Evolutionary conservation across 2,329 filamentous ascomycete genomes (phyloP), one percentile per base, ranked within the genome.

Genomic region (Plectosphaerella sp.): DNA sequence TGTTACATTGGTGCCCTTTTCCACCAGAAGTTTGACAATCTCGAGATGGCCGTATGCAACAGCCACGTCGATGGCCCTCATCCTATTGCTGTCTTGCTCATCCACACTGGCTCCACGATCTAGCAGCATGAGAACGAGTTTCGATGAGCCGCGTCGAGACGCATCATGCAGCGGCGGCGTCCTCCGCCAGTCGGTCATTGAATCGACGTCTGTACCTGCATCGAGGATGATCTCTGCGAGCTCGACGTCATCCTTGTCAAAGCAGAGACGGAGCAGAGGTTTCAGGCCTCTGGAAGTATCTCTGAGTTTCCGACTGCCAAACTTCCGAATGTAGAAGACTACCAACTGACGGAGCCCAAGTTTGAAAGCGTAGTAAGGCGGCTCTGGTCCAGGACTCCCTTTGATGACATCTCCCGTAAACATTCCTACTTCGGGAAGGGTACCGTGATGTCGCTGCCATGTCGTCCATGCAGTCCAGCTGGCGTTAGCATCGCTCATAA

Each of bases 1-100:
- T n/a, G n/a, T n/a, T n/a, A n/a, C 47, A 18, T 18, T 16, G 12
- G 53, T 47, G 18, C 53, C 53, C 47, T 43, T 50, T n/a, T n/a
- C n/a, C n/a, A n/a, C n/a, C n/a, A n/a, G n/a, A n/a, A n/a, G n/a
- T n/a, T 41, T 41, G 9, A 33, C 35, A 20, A 49, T 9, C 25
- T 49, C 47, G 33, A 49, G 14, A n/a, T 49, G 47, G 35, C 47
- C 47, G 8, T n/a, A n/a, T n/a, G n/a, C n/a, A n/a, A n/a, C n/a
- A n/a, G n/a, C n/a, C n/a, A n/a, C n/a, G n/a, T n/a, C n/a, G n/a
- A n/a, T n/a, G n/a, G n/a, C n/a, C n/a, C n/a, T n/a, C n/a, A n/a
- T n/a, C n/a, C 18, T 41, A 6, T 7, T 12, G 2, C 33, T 9
- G 14, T 33, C 47, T 49, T 36, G 43, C 37, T 52, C 43, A 52